Evolutionary conservation across 176 grass and related monocot species (phyloP).

Genomic region (Typha latifolia): DNA sequence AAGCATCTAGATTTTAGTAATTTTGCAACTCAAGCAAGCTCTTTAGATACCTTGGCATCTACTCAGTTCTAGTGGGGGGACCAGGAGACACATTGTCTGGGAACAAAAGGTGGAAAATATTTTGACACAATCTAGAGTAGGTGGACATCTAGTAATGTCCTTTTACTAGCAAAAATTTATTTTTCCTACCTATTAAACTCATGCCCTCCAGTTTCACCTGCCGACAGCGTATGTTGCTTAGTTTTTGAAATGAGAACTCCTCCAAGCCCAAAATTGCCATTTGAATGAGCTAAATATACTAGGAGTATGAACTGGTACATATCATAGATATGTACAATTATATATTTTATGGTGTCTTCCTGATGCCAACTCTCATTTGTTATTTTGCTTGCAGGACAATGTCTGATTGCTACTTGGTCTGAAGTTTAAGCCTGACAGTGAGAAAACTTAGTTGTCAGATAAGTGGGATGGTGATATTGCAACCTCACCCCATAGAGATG

Average conservation of each 20-base stretch:
- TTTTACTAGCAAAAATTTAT: no score
- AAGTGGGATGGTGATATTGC: constrained; percentile 21
- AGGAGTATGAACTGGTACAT: no score
- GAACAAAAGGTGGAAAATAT: background rate
- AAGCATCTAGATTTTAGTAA: background rate
- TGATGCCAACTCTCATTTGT: background rate
- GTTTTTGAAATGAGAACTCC: no score
- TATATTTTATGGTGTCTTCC: no score
- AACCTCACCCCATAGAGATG: background rate
- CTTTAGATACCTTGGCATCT: background rate
- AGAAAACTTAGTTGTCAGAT: constrained; percentile 1
- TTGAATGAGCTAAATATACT: no score
- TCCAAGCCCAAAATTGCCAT: no score
- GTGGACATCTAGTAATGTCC: background rate
- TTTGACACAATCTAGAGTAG: background rate
- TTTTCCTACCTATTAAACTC: no score
- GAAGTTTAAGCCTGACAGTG: constrained; percentile 9
- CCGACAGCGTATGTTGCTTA: no score
- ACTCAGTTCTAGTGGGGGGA: constrained; percentile 6
- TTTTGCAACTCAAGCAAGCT: constrained; percentile 24
- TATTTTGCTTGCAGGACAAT: background rate
- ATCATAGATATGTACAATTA: no score
- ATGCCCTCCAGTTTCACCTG: no score
- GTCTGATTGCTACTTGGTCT: background rate
- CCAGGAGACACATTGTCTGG: constrained; percentile 1